Base-by-base conservation (phyloP, 768 basidiomycete species). In the Amylocystis lapponica region DNA sequence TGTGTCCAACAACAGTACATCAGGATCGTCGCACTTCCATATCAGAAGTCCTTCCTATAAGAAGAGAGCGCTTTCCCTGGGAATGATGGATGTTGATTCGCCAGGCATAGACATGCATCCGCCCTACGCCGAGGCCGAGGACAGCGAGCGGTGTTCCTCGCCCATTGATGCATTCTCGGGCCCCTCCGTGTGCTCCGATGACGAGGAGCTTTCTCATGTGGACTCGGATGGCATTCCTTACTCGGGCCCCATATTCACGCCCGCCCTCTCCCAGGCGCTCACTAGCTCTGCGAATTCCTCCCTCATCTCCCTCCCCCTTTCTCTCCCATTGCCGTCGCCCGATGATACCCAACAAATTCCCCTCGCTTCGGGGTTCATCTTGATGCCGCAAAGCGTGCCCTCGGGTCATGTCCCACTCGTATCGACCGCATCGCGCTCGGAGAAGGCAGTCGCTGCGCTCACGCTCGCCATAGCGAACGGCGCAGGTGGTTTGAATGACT, bases 391-490 rank as follows among this genome's bases (percentile, higher is more conserved):
- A 23, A 19, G 29, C 33, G 14, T 19, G 29, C 22, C 21, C 21
- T 19, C 41, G 13, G 29, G 32, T 13, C 39, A 31, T 36, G 41
- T 54, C 21, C 56, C 51, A 8, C n/a, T n/a, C n/a, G n/a, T n/a
- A n/a, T 46, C 55, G n/a, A 48, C 65, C 16, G 59, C 76, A 10
- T 70, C 76, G 33, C 68, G 66, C 27, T 64, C 76, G 16, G 79
- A 82, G 50, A 81, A 78, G 53, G 76, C 75, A 13, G 67, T 82
- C 38, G 78, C 78, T 14, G 78, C 76, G 14, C 67, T 82, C 23
- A 68, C 66, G 25, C 60, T 83, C 3, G 79, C 77, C 14, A 70
- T 83, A 64, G 80, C 81, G 11, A 81, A 74, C 47, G 81, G 80
- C 31, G 79, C 79, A 9, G 79, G 75, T 5, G 71, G 78, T 21